Percentiles rank a stretch among this genome's conserved stretches.
These are phyloP conservation scores for Lotus japonicus DNA, from an alignment of 306 rosid species.

Conservation along the genomic window DNA sequence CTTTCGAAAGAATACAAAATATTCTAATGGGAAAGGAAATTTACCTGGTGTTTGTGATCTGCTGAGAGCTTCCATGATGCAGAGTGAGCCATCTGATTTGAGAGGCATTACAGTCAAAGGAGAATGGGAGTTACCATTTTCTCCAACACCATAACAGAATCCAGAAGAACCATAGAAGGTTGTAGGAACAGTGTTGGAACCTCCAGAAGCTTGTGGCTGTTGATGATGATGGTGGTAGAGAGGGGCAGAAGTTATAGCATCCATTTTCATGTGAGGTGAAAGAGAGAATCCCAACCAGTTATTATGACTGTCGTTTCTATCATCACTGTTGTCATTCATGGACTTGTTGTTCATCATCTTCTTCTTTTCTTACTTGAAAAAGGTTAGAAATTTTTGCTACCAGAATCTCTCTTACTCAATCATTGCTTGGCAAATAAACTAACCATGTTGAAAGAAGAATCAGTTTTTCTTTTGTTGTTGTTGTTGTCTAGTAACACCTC, in stretches of 20 bases:
- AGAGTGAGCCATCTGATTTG: conserved; percentile 88
- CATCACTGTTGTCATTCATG: conserved; percentile 46
- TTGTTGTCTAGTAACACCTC: conserved; percentile 21
- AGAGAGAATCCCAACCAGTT: conserved; percentile 97
- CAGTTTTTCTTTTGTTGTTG: conserved; percentile 27
- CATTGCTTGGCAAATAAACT: conserved; percentile 47
- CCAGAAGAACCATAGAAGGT: conserved; percentile 40
- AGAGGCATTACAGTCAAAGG: conserved; percentile 82
- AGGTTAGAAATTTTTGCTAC: conserved; percentile 4
- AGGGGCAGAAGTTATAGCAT: conserved; percentile 28
- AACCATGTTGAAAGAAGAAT: conserved; percentile 33
- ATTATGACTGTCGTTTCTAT: conserved; percentile 28
- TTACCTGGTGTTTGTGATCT: conserved; percentile 72
- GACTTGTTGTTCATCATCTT: conserved; percentile 61
- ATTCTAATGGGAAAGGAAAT: neutral
- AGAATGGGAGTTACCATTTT: conserved; percentile 44
- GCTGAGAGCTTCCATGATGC: conserved; percentile 74
- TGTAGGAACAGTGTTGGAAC: conserved; percentile 36
- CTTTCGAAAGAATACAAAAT: neutral
- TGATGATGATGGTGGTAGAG: conserved; percentile 30
- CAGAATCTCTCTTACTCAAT: conserved; percentile 39
- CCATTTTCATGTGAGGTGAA: conserved; percentile 82
- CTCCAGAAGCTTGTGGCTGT: conserved; percentile 11
- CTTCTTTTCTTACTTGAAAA: conserved; percentile 19
- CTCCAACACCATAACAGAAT: conserved; percentile 48